Percentiles rank a stretch among this genome's conserved stretches.
These are phyloP conservation scores for Pyricularia pennisetigena DNA, from an alignment of 2,329 filamentous ascomycete genomes.

Conservation along the genomic window DNA sequence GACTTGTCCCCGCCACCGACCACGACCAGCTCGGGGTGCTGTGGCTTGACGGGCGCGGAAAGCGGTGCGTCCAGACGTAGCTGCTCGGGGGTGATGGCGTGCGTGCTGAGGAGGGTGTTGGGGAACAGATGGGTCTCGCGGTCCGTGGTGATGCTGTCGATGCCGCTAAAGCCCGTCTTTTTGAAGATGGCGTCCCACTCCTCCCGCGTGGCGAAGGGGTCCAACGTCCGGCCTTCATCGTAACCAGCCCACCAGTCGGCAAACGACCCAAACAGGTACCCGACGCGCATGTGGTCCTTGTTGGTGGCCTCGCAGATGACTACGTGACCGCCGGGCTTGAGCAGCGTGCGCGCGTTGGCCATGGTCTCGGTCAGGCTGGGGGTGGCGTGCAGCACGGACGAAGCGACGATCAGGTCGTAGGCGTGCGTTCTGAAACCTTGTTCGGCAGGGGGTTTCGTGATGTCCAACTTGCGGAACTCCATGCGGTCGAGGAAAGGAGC, in stretches of 20 bases:
- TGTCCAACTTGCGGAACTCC: conserved; percentile 17
- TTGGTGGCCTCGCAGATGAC: conserved; percentile 10
- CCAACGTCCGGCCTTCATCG: conserved; percentile 3
- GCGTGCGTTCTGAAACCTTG: conserved; percentile 20
- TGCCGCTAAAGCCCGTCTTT: conserved; percentile 12
- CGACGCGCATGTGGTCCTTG: not conserved
- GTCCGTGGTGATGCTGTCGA: conserved; percentile 9
- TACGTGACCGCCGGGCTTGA: conserved; percentile 26
- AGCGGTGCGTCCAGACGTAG: not conserved
- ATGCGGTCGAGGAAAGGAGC: conserved; percentile 16
- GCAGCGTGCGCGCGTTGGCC: conserved; percentile 17
- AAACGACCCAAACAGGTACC: conserved; percentile 4
- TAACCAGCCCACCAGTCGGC: conserved; percentile 7
- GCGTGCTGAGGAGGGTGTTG: conserved; percentile 6
- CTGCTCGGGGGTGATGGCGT: conserved; percentile 10
- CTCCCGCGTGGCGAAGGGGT: not conserved
- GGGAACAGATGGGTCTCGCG: not conserved
- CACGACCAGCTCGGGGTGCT: not conserved
- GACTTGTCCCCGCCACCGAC: conserved; percentile 2
- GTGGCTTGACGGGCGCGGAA: not conserved
- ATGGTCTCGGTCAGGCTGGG: conserved; percentile 12
- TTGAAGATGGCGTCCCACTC: conserved; percentile 16
- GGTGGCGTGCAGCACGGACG: conserved; percentile 19
- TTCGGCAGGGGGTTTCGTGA: conserved; percentile 15
- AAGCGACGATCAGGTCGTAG: conserved; percentile 22